Evolutionary conservation across 2,329 filamentous ascomycete genomes (phyloP).

Genomic region (Talaromyces amestolkiae): DNA sequence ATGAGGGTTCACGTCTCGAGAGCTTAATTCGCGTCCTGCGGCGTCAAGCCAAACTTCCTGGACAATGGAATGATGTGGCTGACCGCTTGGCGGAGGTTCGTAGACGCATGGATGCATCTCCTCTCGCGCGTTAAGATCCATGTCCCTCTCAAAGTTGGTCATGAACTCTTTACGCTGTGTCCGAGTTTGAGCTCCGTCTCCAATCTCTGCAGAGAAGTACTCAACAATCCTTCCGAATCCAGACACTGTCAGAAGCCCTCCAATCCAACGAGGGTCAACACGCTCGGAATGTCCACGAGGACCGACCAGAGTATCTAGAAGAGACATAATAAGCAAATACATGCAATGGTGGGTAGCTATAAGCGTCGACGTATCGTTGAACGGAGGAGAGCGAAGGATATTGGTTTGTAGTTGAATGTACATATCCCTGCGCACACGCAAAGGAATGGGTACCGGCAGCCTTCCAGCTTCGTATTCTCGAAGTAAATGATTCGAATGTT

Average conservation of each 20-base stretch:
- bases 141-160: conserved; percentile 43
- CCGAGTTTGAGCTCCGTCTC: conserved; percentile 41
- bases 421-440: conserved; percentile 34
- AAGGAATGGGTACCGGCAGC: conserved; percentile 37
- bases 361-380: conserved; percentile 39
- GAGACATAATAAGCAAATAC: conserved; percentile 39
- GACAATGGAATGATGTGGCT: conserved; percentile 31
- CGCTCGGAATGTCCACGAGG: conserved; percentile 32
- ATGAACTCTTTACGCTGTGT: conserved; percentile 44
- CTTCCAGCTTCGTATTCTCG: conserved; percentile 40
- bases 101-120: conserved; percentile 40
- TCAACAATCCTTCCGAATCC: conserved; percentile 41
- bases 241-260: conserved; percentile 40
- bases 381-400: conserved; percentile 41
- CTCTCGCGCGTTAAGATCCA: conserved; percentile 37
- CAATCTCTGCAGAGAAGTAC: conserved; percentile 45
- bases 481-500: conserved; percentile 38
- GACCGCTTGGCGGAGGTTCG: conserved; percentile 29
- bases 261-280: conserved; percentile 40
- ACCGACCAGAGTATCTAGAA: conserved; percentile 35
- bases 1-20: conserved; percentile 33
- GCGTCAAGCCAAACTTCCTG: conserved; percentile 43
- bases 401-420: conserved; percentile 37
- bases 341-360: conserved; percentile 45
- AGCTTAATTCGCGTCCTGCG: conserved; percentile 32